Base-by-base conservation (phyloP, 2,329 filamentous ascomycete genomes). In the Colletotrichum trifolii region DNA sequence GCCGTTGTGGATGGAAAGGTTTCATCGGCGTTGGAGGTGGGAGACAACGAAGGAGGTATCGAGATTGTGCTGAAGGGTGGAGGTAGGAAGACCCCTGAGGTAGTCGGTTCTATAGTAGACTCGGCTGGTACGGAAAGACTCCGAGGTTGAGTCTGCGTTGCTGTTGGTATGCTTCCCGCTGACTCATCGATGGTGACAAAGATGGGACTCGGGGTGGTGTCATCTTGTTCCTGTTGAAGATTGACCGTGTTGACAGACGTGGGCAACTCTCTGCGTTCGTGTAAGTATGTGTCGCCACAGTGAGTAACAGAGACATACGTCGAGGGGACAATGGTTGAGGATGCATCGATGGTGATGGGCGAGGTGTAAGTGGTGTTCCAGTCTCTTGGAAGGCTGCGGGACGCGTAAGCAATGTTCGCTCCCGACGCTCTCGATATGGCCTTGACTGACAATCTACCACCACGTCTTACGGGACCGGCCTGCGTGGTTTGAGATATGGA, bases 391-490 rank as follows among this genome's bases (percentile, higher is more conserved):
- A 43, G 48, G 13, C 58, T 66, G 42, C 12, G 10, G 15, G 2
- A 5, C 10, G 25, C 33, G 42, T 66, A 11, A 63, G 47, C 10
- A 8, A 3, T 33, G 12, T 8, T 17, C n/a, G 43, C n/a, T 10
- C 10, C 34, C 11, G 43, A 4, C 6, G 7, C 8, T 8, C 2
- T 3, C 34, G 9, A 8, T 10, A 6, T 25, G 40, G 40, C 15
- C 17, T 39, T 2, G 45, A 64, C 60, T 42, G 4, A 66, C 64
- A 64, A 43, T 36, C 54, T 68, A 49, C 54, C 61, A 11, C 34
- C 57, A 54, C 65, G 67, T 45, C 65, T 68, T 43, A 69, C 36
- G 43, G 67, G 67, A 47, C 67, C 67, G 33, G 67, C 67, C 65
- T 68, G 67, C 67, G 67, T 53, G 50, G 54, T 56, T n/a, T 67